Evolutionary conservation across 192 early-diverging fungal species (phyloP).

Genomic region (Endogone sp.): DNA sequence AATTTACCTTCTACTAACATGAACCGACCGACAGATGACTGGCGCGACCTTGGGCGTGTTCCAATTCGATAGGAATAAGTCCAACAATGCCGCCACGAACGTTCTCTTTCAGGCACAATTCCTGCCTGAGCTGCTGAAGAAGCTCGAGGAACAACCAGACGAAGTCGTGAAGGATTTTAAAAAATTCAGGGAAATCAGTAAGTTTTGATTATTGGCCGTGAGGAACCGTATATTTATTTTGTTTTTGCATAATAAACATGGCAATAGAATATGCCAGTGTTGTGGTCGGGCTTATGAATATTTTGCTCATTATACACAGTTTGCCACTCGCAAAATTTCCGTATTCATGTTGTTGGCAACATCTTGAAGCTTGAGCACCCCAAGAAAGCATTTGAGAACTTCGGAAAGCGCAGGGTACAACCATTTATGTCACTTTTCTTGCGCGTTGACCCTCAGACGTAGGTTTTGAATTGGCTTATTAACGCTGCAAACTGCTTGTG

Average conservation of each 20-base stretch:
- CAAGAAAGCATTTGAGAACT: slow-evolving; percentile 29
- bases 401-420: not conserved
- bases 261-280: not conserved
- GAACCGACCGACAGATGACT: slow-evolving; percentile 35
- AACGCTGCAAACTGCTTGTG: no score
- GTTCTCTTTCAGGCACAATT: slow-evolving; percentile 44
- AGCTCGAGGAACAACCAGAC: slow-evolving; percentile 37
- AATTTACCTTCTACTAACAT: no score
- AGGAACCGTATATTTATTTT: not conserved
- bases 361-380: slow-evolving; percentile 43
- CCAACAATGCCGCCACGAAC: slow-evolving; percentile 39
- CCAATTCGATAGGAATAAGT: slow-evolving; percentile 36
- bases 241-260: not conserved
- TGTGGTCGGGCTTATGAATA: no score
- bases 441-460: no score
- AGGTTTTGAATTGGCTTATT: no score
- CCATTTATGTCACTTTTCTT: no score
- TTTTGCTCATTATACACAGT: slow-evolving; percentile 30
- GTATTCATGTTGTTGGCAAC: slow-evolving; percentile 51
- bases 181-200: slow-evolving; percentile 46
- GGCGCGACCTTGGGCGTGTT: slow-evolving; percentile 33
- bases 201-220: slow-evolving; percentile 5
- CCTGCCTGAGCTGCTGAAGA: slow-evolving; percentile 40
- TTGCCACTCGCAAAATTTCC: slow-evolving; percentile 41
- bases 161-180: slow-evolving; percentile 38